Evolutionary conservation across 179 eudicot genomes (phyloP).

Genomic region (Corrigiola litoralis): DNA sequence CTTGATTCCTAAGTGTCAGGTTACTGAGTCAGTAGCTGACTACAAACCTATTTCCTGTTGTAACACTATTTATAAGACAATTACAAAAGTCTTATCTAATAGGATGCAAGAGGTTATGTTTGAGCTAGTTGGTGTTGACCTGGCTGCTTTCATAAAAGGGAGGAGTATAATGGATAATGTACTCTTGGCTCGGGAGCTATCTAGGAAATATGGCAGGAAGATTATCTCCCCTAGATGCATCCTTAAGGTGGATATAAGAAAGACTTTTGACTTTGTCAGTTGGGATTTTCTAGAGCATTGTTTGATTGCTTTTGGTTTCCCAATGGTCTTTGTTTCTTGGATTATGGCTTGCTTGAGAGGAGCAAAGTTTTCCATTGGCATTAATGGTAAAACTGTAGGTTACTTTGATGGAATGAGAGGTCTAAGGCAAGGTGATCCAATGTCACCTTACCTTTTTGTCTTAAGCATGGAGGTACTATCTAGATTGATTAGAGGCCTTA

Average conservation of each 20-base stretch:
- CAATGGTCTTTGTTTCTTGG: background rate
- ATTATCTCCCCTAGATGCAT: background rate
- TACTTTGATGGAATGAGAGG: background rate
- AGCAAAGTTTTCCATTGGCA: background rate
- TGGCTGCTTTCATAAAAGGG: background rate
- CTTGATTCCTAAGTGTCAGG: background rate
- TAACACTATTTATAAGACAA: background rate
- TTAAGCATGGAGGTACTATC: background rate
- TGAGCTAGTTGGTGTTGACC: background rate
- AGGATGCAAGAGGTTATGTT: background rate
- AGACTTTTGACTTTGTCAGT: background rate
- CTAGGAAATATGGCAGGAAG: no score
- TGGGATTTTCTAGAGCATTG: background rate
- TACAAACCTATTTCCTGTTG: background rate
- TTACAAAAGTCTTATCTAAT: background rate
- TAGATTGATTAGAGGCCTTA: background rate
- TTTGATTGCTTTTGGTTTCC: background rate
- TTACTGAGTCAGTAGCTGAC: background rate
- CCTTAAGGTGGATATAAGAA: background rate
- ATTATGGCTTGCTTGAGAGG: background rate
- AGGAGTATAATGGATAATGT: background rate
- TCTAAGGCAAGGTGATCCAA: background rate
- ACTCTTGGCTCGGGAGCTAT: background rate
- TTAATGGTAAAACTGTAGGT: background rate
- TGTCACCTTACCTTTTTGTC: background rate